Conservation (phyloP, 495 filamentous ascomycete species). For the Penicillium turbatum region DNA sequence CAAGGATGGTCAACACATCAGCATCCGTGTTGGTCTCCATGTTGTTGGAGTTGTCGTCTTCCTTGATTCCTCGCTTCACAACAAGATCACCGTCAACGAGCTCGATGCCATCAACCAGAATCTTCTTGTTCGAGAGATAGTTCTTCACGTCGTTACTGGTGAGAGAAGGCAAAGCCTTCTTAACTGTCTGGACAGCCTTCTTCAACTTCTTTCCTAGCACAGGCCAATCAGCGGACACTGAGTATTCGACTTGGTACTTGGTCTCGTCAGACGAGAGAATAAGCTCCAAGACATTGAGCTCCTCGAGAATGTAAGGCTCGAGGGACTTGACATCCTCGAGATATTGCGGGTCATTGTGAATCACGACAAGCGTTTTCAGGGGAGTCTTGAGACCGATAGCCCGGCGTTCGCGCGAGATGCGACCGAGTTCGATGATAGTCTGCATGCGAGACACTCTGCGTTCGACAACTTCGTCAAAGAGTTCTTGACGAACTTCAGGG, state of each 20-base stretch:
- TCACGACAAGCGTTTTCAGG: conserved; percentile 82
- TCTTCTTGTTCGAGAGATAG: conserved; percentile 65
- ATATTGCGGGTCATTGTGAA: conserved; percentile 78
- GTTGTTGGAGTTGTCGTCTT: conserved; percentile 59
- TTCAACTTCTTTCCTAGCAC: conserved; percentile 93
- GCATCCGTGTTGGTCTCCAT: conserved; percentile 82
- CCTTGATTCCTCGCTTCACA: conserved; percentile 72
- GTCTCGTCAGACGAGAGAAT: conserved; percentile 81
- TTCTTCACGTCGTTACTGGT: conserved; percentile 72
- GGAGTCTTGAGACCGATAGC: conserved; percentile 85
- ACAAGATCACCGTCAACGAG: conserved; percentile 78
- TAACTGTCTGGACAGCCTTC: conserved; percentile 85
- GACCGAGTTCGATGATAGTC: conserved; percentile 83
- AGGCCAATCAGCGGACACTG: conserved; percentile 84
- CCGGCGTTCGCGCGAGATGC: conserved; percentile 79
- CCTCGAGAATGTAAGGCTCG: conserved; percentile 78
- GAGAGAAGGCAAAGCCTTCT: conserved; percentile 79
- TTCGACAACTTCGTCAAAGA: conserved; percentile 85
- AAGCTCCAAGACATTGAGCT: conserved; percentile 86
- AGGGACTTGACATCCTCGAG: conserved; percentile 82
- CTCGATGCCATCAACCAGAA: conserved; percentile 78
- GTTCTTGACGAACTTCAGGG: conserved; percentile 79
- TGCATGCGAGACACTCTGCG: conserved; percentile 88
- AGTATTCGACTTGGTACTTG: conserved; percentile 88
- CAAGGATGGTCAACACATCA: conserved; percentile 79